Base-by-base conservation (phyloP, 208 protist species). In the Wallacemonas sp. region DNA sequence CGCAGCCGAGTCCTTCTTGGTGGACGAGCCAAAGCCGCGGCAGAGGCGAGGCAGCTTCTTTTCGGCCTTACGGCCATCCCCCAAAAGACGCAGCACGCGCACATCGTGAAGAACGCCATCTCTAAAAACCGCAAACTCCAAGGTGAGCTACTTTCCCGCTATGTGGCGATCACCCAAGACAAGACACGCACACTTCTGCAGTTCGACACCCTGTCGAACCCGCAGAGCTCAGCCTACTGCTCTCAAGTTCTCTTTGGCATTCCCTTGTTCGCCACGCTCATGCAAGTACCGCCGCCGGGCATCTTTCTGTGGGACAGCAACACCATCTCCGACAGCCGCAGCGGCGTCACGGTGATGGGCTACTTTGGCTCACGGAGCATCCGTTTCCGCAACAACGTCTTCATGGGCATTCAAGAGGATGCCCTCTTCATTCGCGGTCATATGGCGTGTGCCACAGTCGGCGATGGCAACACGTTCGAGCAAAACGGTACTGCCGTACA, bases 271-370 rank as follows among this genome's bases (percentile, higher is more conserved):
- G 80, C 86, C 5, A 75, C 80, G 11, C 72, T 93, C n/a, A 59
- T 82, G 12, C 75, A 82, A 42, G 41, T 63, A 17, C 66, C 86
- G 0, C 79, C 90, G n/a, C 80, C 80, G 5, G 84, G 83, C 17
- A 28, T 80, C 22, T 79, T 89, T 44, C 61, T 91, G 17, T 84
- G 80, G 71, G 82, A 95, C 28, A 62, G 79, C 8, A 95, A 95
- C 66, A 61, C 66, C 11, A 67, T 95, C 42, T 69, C 63, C 31
- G 80, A 90, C 42, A 58, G 54, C 27, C 12, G 55, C 42, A 62
- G 33, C 19, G 90, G 86, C 2, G 66, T 95, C 34, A 76, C 69
- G 28, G 51, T 91, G 14, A 54, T 77, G 27, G 90, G 90, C 54
- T 67, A 80, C 60, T 53, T 93, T 14, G 78, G 84, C 12, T 53